These are phyloP conservation scores for Cryptosporidium sp. DNA, from an alignment of 169 alveolate species.

Conservation along the genomic window DNA sequence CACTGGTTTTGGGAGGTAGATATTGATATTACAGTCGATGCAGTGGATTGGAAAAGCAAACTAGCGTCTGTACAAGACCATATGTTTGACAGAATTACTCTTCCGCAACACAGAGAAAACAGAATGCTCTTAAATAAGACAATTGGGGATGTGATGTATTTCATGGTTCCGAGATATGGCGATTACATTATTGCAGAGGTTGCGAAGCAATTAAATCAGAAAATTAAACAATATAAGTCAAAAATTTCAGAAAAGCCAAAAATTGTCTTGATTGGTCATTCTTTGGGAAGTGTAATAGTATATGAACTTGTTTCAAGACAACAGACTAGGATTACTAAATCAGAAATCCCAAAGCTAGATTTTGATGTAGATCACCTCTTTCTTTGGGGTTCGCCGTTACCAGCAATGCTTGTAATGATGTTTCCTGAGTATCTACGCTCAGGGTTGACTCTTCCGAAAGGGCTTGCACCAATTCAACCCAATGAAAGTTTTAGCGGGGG, in stretches of 20 bases:
- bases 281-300: conserved; percentile 87
- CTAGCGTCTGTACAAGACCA: conserved; percentile 64
- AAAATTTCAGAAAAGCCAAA: conserved; percentile 82
- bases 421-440: conserved; percentile 80
- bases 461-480: conserved; percentile 47
- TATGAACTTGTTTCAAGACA: conserved; percentile 83
- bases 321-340: conserved; percentile 75
- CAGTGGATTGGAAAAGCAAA: conserved; percentile 70
- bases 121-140: conserved; percentile 74
- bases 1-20: conserved; percentile 76
- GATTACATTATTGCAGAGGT: conserved; percentile 83
- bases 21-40: conserved; percentile 68
- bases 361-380: conserved; percentile 85
- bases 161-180: conserved; percentile 85
- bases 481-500: conserved; percentile 76
- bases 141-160: conserved; percentile 83
- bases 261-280: conserved; percentile 84
- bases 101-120: conserved; percentile 68
- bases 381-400: conserved; percentile 86
- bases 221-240: conserved; percentile 83
- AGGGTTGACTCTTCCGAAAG: conserved; percentile 48
- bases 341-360: conserved; percentile 78
- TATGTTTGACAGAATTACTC: conserved; percentile 63
- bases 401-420: conserved; percentile 82
- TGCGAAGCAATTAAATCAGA: conserved; percentile 82